Conservation (phyloP, 1,139 yeast genomes). For the Kodamaea arcana region DNA sequence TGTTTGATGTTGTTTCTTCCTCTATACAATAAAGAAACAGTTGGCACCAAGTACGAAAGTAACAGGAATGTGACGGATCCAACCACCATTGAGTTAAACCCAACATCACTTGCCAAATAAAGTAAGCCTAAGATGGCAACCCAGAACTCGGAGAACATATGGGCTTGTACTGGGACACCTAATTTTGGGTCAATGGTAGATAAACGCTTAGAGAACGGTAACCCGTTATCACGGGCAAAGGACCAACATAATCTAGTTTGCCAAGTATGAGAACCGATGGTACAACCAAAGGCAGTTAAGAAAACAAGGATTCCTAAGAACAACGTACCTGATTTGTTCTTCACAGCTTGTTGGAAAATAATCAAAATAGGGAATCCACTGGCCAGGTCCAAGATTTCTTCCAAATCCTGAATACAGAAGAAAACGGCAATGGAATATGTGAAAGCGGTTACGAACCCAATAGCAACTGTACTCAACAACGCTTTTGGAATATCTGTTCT, state of each 20-base stretch:
- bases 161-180: constrained; percentile 45
- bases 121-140: constrained; percentile 41
- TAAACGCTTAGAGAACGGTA: constrained; percentile 41
- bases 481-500: constrained; percentile 60
- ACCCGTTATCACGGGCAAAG: constrained; percentile 62
- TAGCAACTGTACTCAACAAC: constrained; percentile 60
- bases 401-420: constrained; percentile 52
- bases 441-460: constrained; percentile 62
- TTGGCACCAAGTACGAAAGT: constrained; percentile 40
- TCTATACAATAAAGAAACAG: constrained; percentile 48
- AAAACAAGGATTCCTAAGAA: constrained; percentile 55
- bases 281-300: constrained; percentile 65
- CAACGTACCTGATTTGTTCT: constrained; percentile 54
- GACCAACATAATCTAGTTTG: constrained; percentile 77
- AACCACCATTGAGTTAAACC: constrained; percentile 44
- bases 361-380: constrained; percentile 64
- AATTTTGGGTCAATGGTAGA: constrained; percentile 39
- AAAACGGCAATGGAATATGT: constrained; percentile 59
- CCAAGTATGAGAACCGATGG: constrained; percentile 72
- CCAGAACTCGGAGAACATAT: constrained; percentile 35
- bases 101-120: constrained; percentile 40
- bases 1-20: constrained; percentile 59
- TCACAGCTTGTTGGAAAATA: constrained; percentile 56
- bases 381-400: constrained; percentile 38
- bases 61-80: constrained; percentile 44